Percentiles rank a stretch among this genome's conserved stretches.
These are phyloP conservation scores for Colletotrichum orbiculare DNA, from an alignment of 2,329 filamentous ascomycete species.

Conservation along the genomic window DNA sequence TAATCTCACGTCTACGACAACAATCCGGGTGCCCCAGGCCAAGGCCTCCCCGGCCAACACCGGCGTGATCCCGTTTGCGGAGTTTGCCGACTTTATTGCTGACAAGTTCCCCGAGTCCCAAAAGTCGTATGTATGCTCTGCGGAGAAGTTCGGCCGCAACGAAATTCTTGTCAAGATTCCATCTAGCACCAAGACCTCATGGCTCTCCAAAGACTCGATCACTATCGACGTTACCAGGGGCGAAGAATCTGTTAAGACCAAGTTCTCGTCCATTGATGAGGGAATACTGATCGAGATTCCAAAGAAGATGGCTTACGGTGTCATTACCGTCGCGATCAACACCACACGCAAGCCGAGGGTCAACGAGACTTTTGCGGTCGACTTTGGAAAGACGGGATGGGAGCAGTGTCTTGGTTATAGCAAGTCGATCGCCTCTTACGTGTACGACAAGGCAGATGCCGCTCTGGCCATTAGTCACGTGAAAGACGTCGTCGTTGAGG, in stretches of 20 bases:
- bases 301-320: slow-evolving; percentile 65
- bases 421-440: slow-evolving; percentile 54
- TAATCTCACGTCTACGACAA: slow-evolving; percentile 51
- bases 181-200: slow-evolving; percentile 60
- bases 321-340: slow-evolving; percentile 67
- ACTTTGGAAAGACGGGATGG: slow-evolving; percentile 65
- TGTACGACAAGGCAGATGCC: slow-evolving; percentile 48
- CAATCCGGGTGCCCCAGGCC: slow-evolving; percentile 44
- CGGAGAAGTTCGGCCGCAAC: slow-evolving; percentile 56
- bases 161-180: slow-evolving; percentile 67
- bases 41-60: slow-evolving; percentile 42
- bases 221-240: slow-evolving; percentile 65
- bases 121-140: slow-evolving; percentile 55
- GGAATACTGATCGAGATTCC: slow-evolving; percentile 65
- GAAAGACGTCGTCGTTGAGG: slow-evolving; percentile 13
- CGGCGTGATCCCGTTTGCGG: slow-evolving; percentile 50
- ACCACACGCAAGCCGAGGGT: slow-evolving; percentile 70
- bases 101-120: slow-evolving; percentile 47
- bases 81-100: slow-evolving; percentile 55
- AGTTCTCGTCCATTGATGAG: slow-evolving; percentile 59
- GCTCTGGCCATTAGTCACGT: slow-evolving; percentile 35
- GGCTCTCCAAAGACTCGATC: slow-evolving; percentile 68
- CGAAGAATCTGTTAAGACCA: slow-evolving; percentile 58
- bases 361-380: slow-evolving; percentile 69
- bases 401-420: slow-evolving; percentile 57